Percentiles rank a stretch among this genome's conserved stretches.
Conservation (phyloP, 2,329 filamentous ascomycete species). For the Didymella exigua region DNA sequence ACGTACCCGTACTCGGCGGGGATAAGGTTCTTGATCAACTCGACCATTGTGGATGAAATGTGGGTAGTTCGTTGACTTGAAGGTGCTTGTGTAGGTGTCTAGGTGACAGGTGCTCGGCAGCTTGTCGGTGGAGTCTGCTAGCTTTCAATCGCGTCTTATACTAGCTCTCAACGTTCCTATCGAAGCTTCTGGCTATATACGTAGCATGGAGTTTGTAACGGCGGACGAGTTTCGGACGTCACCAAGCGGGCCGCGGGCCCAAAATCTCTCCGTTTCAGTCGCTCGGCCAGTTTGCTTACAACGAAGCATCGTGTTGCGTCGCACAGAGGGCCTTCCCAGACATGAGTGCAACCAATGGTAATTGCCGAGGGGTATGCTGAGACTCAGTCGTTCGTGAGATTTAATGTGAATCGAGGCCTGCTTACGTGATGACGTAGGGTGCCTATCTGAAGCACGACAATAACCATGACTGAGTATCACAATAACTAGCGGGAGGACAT, state of each 20-base stretch:
- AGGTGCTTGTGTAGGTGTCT: background rate
- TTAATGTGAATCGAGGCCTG: background rate
- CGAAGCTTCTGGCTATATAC: slow-evolving; percentile 6
- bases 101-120: background rate
- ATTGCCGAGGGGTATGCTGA: background rate
- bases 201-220: background rate
- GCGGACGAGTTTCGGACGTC: slow-evolving; percentile 15
- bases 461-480: background rate
- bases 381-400: background rate
- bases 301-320: background rate
- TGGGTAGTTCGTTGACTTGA: background rate
- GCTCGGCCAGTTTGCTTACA: slow-evolving; percentile 7
- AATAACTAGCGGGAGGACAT: no score
- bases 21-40: slow-evolving; percentile 18
- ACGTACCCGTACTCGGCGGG: slow-evolving; percentile 18
- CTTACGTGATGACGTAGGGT: slow-evolving; percentile 1
- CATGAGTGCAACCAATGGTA: background rate
- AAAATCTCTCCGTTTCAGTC: slow-evolving; percentile 7
- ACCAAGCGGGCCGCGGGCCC: slow-evolving; percentile 6
- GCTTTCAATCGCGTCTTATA: background rate
- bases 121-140: background rate
- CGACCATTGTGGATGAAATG: slow-evolving; percentile 8
- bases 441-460: background rate
- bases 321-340: background rate
- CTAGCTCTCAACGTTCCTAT: slow-evolving; percentile 5